Base-by-base conservation (phyloP, 2,329 filamentous ascomycete species). In the Curvularia eragrostidis region DNA sequence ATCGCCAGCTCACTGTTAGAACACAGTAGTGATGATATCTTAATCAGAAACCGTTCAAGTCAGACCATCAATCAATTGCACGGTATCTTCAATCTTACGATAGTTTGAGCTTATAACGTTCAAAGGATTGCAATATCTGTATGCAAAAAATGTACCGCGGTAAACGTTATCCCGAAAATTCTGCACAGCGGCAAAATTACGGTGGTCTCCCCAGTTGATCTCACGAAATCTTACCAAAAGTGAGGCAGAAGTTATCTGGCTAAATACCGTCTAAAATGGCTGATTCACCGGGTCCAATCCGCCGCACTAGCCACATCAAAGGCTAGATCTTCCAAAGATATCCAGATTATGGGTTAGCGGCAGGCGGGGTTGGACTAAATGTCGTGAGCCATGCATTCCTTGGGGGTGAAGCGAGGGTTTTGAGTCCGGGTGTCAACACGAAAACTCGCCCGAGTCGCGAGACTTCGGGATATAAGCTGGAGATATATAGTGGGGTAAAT, bases 251-350 rank as follows among this genome's bases (percentile, higher is more conserved):
- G n/a, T 44, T 8, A n/a, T 30, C 42, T 30, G 42, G 42, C 42
- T 44, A 44, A 44, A 44, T 44, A 19, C 42, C 42, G 42, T 44
- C 42, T 44, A 44, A 44, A 44, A 18, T 30, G 42, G 42, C 24
- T 30, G 42, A 43, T 10, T 44, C 24, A 7, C 42, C 42, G 18
- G 42, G 28, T 28, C 1, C 15, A 30, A 44, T 24, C 15, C 15
- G 15, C 24, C 24, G 24, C 24, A 44, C 42, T 44, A 44, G n/a
- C n/a, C 42, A 15, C 8, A 30, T 19, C 42, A 28, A 30, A 30
- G 24, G 42, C 24, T 10, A 44, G 42, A 26, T 44, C 15, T 7
- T 10, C 30, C 23, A 12, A 44, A 30, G 42, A 30, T 30, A 18
- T 2, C 15, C 42, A 30, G 2, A 44, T 30, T 19, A 3, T 24